phyloP scores from a whole-genome alignment of 1,284 basidiomycete genomes.

The Trichosporon sp. region DNA sequence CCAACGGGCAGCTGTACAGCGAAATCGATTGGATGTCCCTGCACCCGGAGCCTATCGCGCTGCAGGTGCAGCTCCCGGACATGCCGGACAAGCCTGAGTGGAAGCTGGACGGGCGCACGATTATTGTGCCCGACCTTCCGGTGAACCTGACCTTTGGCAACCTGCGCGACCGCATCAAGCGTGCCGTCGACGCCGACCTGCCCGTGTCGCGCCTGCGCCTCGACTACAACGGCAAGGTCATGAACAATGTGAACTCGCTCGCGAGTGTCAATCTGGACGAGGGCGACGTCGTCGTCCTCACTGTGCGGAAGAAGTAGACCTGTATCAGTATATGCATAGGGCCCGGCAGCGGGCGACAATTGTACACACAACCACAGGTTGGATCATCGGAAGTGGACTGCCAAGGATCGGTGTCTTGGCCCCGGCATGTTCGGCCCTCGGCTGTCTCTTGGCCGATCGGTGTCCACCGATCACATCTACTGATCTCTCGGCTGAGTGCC shows the following conservation, averaged over 20 bases:
- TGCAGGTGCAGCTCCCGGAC: slow-evolving; percentile 71
- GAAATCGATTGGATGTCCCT: slow-evolving; percentile 73
- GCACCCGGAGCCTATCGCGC: slow-evolving; percentile 81
- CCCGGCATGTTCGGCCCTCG: neutral
- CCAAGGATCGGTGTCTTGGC: neutral
- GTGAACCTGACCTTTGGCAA: slow-evolving; percentile 76
- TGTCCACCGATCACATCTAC: neutral
- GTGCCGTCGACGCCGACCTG: slow-evolving; percentile 67
- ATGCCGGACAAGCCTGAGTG: slow-evolving; percentile 79
- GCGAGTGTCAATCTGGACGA: slow-evolving; percentile 84
- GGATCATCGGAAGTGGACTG: neutral
- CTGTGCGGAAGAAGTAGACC: slow-evolving; percentile 60
- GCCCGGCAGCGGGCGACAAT: neutral
- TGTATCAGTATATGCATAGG: slow-evolving; percentile 8
- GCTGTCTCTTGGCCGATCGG: neutral
- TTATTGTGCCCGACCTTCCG: slow-evolving; percentile 72
- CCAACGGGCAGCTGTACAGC: slow-evolving; percentile 21
- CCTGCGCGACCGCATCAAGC: slow-evolving; percentile 76
- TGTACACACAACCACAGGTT: neutral
- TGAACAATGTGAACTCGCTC: slow-evolving; percentile 76
- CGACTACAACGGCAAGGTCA: slow-evolving; percentile 71
- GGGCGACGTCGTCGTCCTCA: slow-evolving; percentile 71
- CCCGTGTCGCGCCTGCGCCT: slow-evolving; percentile 72
- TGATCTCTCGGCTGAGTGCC: neutral
- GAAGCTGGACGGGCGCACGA: slow-evolving; percentile 76